phyloP scores from a whole-genome alignment of 1,284 basidiomycete genomes.

The Ceratorhiza oryzae-sativae region DNA sequence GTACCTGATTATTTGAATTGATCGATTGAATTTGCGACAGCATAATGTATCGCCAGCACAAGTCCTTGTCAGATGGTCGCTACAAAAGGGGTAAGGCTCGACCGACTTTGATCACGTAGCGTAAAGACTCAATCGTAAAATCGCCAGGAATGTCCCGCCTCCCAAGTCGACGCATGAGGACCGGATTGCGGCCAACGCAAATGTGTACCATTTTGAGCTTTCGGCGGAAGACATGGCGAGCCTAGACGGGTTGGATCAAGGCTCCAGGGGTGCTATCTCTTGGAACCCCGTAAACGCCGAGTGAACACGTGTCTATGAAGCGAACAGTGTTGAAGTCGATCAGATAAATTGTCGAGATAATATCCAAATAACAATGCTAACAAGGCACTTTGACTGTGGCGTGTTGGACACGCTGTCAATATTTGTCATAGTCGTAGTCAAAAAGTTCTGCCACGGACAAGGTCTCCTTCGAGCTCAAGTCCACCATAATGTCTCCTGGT shows the following conservation, averaged over 20 bases:
- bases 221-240: conserved; percentile 58
- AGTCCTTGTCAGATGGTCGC: conserved; percentile 81
- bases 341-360: background rate
- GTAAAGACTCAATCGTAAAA: background rate
- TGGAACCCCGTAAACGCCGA: conserved; percentile 54
- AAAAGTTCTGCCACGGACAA: too few relatives aligned
- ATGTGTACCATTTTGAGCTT: conserved; percentile 68
- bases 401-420: too few relatives aligned
- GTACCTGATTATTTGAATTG: background rate
- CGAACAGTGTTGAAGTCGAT: background rate
- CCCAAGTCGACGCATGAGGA: conserved; percentile 65
- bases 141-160: conserved; percentile 60
- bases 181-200: conserved; percentile 64
- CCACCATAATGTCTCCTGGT: too few relatives aligned
- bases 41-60: conserved; percentile 72
- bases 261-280: conserved; percentile 53
- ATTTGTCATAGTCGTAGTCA: too few relatives aligned
- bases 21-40: conserved; percentile 50
- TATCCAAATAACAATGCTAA: background rate
- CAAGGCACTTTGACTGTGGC: too few relatives aligned
- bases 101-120: background rate
- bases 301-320: conserved; percentile 31
- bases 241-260: conserved; percentile 65
- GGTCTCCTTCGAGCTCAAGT: too few relatives aligned
- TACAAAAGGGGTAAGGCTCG: conserved; percentile 73